Evolutionary conservation across 352 stramenopile genomes (phyloP).

Genomic region (Globisporangium emineosum): DNA sequence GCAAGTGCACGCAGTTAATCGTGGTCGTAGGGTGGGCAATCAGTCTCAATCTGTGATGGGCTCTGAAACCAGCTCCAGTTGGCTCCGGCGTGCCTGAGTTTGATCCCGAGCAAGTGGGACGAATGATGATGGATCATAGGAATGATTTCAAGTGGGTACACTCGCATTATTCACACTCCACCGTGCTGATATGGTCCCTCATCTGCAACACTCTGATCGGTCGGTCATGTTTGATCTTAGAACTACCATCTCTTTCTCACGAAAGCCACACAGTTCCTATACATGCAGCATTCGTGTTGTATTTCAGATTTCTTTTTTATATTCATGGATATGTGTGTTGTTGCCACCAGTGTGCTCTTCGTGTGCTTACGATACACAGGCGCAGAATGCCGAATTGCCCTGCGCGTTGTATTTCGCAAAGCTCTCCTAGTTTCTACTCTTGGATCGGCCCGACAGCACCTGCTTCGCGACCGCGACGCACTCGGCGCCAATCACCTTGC

Average conservation of each 20-base stretch:
- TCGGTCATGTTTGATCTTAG: no score
- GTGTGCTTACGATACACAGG: background rate
- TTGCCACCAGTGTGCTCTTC: background rate
- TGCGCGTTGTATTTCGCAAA: background rate
- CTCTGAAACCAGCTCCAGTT: background rate
- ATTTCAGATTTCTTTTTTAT: background rate
- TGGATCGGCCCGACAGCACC: constrained; percentile 27
- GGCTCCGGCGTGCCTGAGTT: no score
- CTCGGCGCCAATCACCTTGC: constrained; percentile 52
- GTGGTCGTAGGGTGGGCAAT: background rate
- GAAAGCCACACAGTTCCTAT: no score
- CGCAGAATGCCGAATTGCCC: background rate
- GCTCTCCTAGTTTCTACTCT: constrained; percentile 16
- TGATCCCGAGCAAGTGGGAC: background rate
- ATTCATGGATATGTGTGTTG: background rate
- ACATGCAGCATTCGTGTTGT: background rate
- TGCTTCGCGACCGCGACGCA: constrained; percentile 53
- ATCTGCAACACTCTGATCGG: no score
- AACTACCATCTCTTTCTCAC: background rate
- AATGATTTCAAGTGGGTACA: background rate
- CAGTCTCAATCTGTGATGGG: background rate
- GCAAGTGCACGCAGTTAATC: background rate
- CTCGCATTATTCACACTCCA: no score
- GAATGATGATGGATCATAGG: background rate
- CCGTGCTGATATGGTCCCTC: no score